Percentiles rank a stretch among this genome's conserved stretches.
phyloP scores from a whole-genome alignment of 441 rosid species.

The Oxalis stricta region DNA sequence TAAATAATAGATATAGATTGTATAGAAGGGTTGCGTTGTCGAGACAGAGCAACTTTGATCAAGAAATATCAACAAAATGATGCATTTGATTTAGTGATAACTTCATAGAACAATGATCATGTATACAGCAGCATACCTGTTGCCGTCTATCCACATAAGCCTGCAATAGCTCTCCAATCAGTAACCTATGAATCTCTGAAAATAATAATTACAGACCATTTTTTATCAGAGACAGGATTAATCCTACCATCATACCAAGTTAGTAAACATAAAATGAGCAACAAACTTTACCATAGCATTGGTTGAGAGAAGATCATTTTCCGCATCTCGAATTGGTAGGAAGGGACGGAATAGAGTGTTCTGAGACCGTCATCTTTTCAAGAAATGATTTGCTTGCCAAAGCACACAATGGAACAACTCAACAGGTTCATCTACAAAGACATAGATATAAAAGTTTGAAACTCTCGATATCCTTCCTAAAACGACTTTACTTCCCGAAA shows the following conservation, averaged over 20 bases:
- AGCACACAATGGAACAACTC: constrained; percentile 84
- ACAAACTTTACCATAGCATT: constrained; percentile 73
- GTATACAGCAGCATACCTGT: constrained; percentile 41
- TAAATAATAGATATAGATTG: neutral
- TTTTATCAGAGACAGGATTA: constrained; percentile 3
- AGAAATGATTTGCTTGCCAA: constrained; percentile 89
- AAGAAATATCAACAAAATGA: no score
- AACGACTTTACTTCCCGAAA: neutral
- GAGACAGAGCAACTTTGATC: neutral
- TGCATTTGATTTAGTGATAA: neutral
- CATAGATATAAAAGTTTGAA: neutral
- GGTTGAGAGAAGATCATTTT: constrained; percentile 73
- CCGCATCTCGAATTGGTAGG: constrained; percentile 77
- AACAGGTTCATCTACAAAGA: constrained; percentile 63
- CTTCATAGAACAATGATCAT: neutral
- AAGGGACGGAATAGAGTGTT: constrained; percentile 95
- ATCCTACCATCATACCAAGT: constrained; percentile 1
- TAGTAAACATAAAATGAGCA: constrained; percentile 9
- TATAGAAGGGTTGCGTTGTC: neutral
- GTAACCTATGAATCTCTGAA: constrained; percentile 80
- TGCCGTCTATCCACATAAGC: constrained; percentile 90
- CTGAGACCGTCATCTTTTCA: constrained; percentile 85
- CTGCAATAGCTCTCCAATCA: constrained; percentile 82
- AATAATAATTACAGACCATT: constrained; percentile 11
- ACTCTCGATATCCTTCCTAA: neutral